phyloP scores from a whole-genome alignment of 2,329 filamentous ascomycete species.

The Epichloe glyceriae region DNA sequence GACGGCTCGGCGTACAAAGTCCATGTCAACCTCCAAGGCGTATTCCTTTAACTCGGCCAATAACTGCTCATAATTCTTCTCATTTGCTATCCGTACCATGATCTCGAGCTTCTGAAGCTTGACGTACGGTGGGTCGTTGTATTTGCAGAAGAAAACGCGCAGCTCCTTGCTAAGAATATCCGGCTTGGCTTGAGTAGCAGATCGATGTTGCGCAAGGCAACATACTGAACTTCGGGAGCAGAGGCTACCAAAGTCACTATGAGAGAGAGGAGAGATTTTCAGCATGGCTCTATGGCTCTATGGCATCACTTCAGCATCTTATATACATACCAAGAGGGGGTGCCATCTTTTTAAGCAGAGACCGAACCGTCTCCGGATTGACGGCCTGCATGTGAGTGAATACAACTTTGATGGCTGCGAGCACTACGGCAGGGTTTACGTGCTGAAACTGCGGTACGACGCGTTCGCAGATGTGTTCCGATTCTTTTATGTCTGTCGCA shows the following conservation, averaged over 20 bases:
- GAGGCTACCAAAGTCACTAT: slow-evolving; percentile 90
- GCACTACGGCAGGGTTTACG: slow-evolving; percentile 90
- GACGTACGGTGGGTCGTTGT: slow-evolving; percentile 95
- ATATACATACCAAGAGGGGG: slow-evolving; percentile 65
- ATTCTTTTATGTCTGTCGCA: slow-evolving; percentile 80
- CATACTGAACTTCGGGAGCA: slow-evolving; percentile 93
- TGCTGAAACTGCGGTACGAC: slow-evolving; percentile 97
- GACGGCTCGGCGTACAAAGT: slow-evolving; percentile 87
- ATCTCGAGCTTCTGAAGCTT: slow-evolving; percentile 98
- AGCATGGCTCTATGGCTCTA: not conserved
- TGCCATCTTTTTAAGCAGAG: slow-evolving; percentile 97
- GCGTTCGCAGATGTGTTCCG: slow-evolving; percentile 94
- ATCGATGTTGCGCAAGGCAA: slow-evolving; percentile 91
- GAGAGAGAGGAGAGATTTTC: not conserved
- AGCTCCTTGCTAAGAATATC: slow-evolving; percentile 96
- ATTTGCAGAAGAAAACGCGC: slow-evolving; percentile 99
- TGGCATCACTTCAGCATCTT: not conserved
- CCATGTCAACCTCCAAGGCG: slow-evolving; percentile 96
- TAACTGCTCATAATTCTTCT: slow-evolving; percentile 89
- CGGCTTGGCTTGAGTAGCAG: slow-evolving; percentile 90
- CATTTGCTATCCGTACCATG: slow-evolving; percentile 98
- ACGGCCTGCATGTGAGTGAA: slow-evolving; percentile 91
- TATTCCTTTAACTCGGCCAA: slow-evolving; percentile 94
- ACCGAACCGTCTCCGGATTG: slow-evolving; percentile 62
- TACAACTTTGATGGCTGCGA: slow-evolving; percentile 95